These are phyloP conservation scores for Immersiporthe knoxdaviesiana DNA, from an alignment of 2,329 filamentous ascomycete species.

Conservation along the genomic window DNA sequence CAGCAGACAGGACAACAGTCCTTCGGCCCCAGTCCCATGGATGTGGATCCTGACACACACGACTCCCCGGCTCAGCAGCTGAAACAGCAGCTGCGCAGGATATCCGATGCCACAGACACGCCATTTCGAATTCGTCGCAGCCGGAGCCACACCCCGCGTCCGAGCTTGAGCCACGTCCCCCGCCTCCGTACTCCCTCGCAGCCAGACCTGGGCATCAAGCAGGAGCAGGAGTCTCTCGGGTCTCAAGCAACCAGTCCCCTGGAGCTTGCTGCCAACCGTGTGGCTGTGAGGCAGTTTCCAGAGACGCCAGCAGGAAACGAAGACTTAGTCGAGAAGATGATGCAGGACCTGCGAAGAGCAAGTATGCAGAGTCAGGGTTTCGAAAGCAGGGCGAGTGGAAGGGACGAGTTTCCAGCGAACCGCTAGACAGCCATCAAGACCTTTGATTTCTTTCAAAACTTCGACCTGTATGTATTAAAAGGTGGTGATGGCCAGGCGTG, in stretches of 20 bases:
- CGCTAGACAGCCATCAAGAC: neutral
- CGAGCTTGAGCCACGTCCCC: conserved; percentile 24
- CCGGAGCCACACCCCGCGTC: conserved; percentile 26
- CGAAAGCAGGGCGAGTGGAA: conserved; percentile 1
- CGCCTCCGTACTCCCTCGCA: conserved; percentile 24
- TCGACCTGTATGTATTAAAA: neutral
- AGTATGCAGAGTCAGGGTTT: conserved; percentile 30
- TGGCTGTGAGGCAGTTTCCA: conserved; percentile 38
- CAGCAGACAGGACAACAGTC: conserved; percentile 22
- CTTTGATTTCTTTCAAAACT: neutral
- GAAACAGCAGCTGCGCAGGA: conserved; percentile 29
- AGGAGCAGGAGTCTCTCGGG: conserved; percentile 29
- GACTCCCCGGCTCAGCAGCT: conserved; percentile 29
- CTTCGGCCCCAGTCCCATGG: conserved; percentile 16
- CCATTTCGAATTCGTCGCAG: conserved; percentile 18
- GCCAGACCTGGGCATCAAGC: conserved; percentile 15
- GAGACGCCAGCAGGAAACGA: conserved; percentile 50
- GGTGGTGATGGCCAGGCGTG: neutral
- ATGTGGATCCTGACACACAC: conserved; percentile 22
- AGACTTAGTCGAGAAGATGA: conserved; percentile 56
- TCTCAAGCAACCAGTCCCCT: conserved; percentile 27
- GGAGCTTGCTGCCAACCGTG: conserved; percentile 29
- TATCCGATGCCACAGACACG: conserved; percentile 26
- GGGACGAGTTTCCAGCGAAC: neutral
- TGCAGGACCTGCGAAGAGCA: conserved; percentile 53